Percentiles rank a stretch among this genome's conserved stretches.
Evolutionary conservation across 352 stramenopile species (phyloP).

Genomic region (Globisporangium barbulae): DNA sequence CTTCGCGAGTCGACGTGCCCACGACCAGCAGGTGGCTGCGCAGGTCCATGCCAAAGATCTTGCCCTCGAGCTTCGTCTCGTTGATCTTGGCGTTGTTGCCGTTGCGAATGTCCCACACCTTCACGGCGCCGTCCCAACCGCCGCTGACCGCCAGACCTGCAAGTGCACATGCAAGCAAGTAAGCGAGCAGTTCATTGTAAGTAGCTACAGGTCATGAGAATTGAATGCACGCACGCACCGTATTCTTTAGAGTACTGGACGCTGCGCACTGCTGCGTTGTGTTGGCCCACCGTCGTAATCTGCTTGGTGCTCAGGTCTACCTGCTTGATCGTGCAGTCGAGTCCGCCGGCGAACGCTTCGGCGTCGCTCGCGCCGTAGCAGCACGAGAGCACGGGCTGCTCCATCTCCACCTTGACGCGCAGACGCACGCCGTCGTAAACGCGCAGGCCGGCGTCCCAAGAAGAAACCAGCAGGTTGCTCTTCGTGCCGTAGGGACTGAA

Average conservation of each 20-base stretch:
- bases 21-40: conserved; percentile 55
- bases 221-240: conserved; percentile 12
- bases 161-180: neutral
- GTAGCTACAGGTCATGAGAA: neutral
- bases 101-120: conserved; percentile 68
- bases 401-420: conserved; percentile 61
- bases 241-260: conserved; percentile 59
- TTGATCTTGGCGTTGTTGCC: conserved; percentile 47
- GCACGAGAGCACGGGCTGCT: conserved; percentile 66
- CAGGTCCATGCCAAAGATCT: conserved; percentile 71
- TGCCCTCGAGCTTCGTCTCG: conserved; percentile 36
- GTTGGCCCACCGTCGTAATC: conserved; percentile 29
- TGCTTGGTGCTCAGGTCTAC: conserved; percentile 53
- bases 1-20: conserved; percentile 47
- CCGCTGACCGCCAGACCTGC: conserved; percentile 49
- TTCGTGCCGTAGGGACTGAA: conserved; percentile 52
- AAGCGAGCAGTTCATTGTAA: neutral
- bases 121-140: conserved; percentile 64
- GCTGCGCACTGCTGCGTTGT: conserved; percentile 49
- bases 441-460: conserved; percentile 72
- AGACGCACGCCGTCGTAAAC: conserved; percentile 66
- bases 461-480: conserved; percentile 63
- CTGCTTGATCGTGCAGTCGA: conserved; percentile 64
- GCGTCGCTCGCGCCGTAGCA: conserved; percentile 54
- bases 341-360: conserved; percentile 69